Evolutionary conservation across 2,329 filamentous ascomycete genomes (phyloP).

Genomic region (Colletotrichum cereale): DNA sequence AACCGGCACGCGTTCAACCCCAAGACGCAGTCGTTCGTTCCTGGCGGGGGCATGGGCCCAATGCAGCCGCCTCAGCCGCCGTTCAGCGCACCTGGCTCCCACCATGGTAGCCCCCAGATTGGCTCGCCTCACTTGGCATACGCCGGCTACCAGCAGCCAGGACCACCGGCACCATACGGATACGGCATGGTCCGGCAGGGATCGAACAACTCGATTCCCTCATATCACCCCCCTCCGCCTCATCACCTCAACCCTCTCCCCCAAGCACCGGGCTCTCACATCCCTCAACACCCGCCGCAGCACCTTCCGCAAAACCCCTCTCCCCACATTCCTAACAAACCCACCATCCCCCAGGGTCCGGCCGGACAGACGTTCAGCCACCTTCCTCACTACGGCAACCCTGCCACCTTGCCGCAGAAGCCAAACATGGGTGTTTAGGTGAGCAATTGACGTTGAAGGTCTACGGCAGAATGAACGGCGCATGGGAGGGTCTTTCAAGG

Average conservation of each 20-base stretch:
- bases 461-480: conserved; percentile 39
- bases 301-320: conserved; percentile 58
- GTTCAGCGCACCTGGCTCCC: conserved; percentile 62
- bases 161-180: conserved; percentile 61
- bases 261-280: conserved; percentile 48
- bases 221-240: conserved; percentile 59
- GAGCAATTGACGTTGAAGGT: conserved; percentile 34
- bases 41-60: conserved; percentile 63
- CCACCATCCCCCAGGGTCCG: conserved; percentile 57
- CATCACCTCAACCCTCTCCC: conserved; percentile 56
- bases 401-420: conserved; percentile 71
- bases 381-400: conserved; percentile 70
- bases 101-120: conserved; percentile 67
- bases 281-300: conserved; percentile 53
- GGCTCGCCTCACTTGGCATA: conserved; percentile 65
- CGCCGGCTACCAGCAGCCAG: conserved; percentile 60
- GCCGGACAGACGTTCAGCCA: conserved; percentile 62
- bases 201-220: conserved; percentile 66
- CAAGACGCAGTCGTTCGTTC: conserved; percentile 92
- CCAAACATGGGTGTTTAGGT: conserved; percentile 57
- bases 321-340: conserved; percentile 61
- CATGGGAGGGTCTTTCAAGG: conserved; percentile 28
- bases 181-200: conserved; percentile 70
- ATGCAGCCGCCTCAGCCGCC: conserved; percentile 62
- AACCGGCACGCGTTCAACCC: conserved; percentile 92